A percentile compares a stretch with the other conserved stretches of the same genome.
Evolutionary conservation across 139 green algal genomes (phyloP).

Genomic region (Micractinium conductrix): DNA sequence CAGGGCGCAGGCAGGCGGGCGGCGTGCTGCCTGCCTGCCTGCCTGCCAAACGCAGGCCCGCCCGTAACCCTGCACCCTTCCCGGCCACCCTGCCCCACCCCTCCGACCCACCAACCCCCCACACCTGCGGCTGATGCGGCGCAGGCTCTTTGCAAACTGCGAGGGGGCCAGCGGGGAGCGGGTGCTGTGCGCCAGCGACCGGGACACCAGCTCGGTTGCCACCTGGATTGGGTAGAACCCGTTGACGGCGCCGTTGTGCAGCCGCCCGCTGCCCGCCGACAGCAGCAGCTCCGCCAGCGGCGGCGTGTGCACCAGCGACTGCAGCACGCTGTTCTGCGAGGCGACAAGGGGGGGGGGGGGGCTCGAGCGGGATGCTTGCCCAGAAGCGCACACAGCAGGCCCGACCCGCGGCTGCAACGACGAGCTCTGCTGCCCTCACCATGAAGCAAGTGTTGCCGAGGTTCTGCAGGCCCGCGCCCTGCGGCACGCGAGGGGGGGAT

Average conservation of each 20-base stretch:
- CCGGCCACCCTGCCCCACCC: neutral
- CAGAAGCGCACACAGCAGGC: too few relatives aligned
- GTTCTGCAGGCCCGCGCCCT: constrained; percentile 90
- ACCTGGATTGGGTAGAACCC: constrained; percentile 62
- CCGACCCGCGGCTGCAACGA: too few relatives aligned
- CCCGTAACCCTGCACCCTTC: too few relatives aligned
- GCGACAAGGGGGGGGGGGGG: too few relatives aligned
- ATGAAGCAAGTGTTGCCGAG: constrained; percentile 99
- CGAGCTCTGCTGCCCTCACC: too few relatives aligned
- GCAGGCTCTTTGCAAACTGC: constrained; percentile 56
- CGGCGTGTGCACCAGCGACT: constrained; percentile 92
- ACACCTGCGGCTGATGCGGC: constrained; percentile 63
- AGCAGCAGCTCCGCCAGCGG: constrained; percentile 86
- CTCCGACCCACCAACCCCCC: neutral
- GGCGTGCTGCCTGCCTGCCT: too few relatives aligned
- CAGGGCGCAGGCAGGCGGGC: too few relatives aligned
- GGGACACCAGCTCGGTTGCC: constrained; percentile 61
- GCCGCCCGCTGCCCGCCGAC: neutral
- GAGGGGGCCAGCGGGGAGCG: constrained; percentile 48
- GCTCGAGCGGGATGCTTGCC: too few relatives aligned
- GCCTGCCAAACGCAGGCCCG: too few relatives aligned
- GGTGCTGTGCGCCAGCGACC: constrained; percentile 43
- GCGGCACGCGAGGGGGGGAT: neutral
- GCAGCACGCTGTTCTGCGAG: constrained; percentile 94
- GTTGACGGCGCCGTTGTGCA: constrained; percentile 30